Evolutionary conservation across 2,329 filamentous ascomycete genomes (phyloP).

Genomic region (Chaetomiaceae sp.): DNA sequence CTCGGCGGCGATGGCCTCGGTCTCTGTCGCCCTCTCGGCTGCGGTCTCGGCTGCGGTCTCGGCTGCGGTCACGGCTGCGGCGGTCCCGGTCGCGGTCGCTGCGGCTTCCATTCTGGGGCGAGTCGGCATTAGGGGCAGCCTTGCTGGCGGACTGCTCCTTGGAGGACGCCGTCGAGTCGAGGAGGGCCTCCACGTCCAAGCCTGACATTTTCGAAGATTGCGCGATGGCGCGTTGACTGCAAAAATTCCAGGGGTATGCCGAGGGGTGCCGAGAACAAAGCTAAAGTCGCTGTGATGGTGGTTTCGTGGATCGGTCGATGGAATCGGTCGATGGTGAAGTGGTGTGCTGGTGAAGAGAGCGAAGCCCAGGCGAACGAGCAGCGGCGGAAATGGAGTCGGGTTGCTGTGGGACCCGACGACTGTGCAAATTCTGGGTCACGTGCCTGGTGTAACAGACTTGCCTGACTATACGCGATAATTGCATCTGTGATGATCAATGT

Average conservation of each 20-base stretch:
- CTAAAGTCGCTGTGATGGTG: neutral
- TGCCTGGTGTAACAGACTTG: neutral
- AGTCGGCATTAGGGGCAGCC: slow-evolving; percentile 49
- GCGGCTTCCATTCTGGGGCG: slow-evolving; percentile 46
- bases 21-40: slow-evolving; percentile 35
- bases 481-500: neutral
- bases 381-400: neutral
- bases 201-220: slow-evolving; percentile 49
- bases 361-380: no score
- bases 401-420: neutral
- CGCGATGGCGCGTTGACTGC: neutral
- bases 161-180: slow-evolving; percentile 74
- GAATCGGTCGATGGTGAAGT: no score
- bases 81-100: slow-evolving; percentile 44
- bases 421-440: neutral
- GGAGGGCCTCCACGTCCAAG: slow-evolving; percentile 82
- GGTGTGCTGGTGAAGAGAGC: no score
- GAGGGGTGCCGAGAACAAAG: no score
- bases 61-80: slow-evolving; percentile 26
- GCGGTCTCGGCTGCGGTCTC: slow-evolving; percentile 36
- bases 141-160: slow-evolving; percentile 45
- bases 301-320: neutral
- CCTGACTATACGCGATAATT: neutral
- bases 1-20: slow-evolving; percentile 37
- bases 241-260: no score